Percentiles rank a stretch among this genome's conserved stretches.
Conservation (phyloP, 495 filamentous ascomycete species). For the Echria macrotheca region DNA sequence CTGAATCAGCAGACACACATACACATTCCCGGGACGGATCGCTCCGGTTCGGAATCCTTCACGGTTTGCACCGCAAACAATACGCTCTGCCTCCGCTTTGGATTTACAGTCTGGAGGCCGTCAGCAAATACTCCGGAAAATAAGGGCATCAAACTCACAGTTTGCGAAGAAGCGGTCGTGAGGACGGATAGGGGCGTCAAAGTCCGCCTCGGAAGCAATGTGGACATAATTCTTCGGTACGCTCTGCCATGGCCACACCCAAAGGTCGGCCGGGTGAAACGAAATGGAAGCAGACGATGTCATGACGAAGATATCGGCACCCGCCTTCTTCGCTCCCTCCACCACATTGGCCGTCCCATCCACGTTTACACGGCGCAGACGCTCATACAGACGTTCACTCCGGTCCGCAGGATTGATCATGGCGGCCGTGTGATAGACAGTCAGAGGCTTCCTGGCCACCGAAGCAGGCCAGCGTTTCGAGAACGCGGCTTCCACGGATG, state of each 20-base stretch:
- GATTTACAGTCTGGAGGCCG: constrained; percentile 31
- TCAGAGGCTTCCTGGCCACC: constrained; percentile 44
- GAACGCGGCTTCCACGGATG: constrained; percentile 43
- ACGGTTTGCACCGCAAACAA: constrained; percentile 44
- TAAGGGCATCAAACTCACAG: constrained; percentile 22
- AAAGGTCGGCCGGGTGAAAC: constrained; percentile 40
- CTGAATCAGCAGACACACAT: too few relatives aligned
- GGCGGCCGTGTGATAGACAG: constrained; percentile 56
- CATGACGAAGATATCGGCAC: constrained; percentile 52
- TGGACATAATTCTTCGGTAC: constrained; percentile 38
- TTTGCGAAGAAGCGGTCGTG: constrained; percentile 51
- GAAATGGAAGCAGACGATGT: constrained; percentile 53
- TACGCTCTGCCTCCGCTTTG: constrained; percentile 49
- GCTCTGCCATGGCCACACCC: constrained; percentile 44
- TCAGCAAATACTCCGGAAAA: neutral
- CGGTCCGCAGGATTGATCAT: constrained; percentile 48
- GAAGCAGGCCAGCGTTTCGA: constrained; percentile 43
- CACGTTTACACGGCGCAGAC: constrained; percentile 49
- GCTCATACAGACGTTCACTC: constrained; percentile 38
- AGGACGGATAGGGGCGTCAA: constrained; percentile 36
- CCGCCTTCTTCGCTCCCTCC: constrained; percentile 40
- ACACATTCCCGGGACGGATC: constrained; percentile 54
- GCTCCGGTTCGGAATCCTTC: constrained; percentile 49
- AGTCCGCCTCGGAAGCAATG: constrained; percentile 40
- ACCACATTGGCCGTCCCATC: constrained; percentile 56